Percentiles rank a stretch among this genome's conserved stretches.
Conservation (phyloP, 768 basidiomycete species). For the Aureoboletus auriporus region DNA sequence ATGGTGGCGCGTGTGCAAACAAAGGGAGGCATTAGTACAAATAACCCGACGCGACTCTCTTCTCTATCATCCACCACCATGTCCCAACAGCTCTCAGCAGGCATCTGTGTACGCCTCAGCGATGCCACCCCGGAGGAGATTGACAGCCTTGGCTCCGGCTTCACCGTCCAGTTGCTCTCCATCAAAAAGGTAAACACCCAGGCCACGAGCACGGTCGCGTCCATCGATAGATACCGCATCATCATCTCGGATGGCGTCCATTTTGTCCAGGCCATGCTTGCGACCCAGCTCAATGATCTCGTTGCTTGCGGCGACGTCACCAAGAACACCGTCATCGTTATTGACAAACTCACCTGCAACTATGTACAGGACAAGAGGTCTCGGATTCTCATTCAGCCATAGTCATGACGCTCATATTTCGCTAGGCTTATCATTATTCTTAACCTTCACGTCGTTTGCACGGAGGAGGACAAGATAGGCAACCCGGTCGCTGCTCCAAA, state of each 20-base stretch:
- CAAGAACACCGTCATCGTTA: conserved; percentile 63
- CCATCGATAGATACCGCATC: conserved; percentile 64
- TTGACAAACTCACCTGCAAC: conserved; percentile 80
- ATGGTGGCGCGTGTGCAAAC: conserved; percentile 10
- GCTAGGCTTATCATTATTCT: conserved; percentile 80
- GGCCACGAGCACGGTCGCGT: conserved; percentile 25
- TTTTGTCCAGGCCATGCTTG: conserved; percentile 92
- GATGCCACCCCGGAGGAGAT: conserved; percentile 32
- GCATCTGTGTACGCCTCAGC: conserved; percentile 50
- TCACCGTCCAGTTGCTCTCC: conserved; percentile 75
- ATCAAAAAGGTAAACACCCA: conserved; percentile 65
- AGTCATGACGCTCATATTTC: conserved; percentile 2
- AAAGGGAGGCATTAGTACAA: conserved; percentile 3
- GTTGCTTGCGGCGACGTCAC: conserved; percentile 59
- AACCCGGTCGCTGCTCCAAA: conserved; percentile 42
- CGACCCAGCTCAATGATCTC: conserved; percentile 81
- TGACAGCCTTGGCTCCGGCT: conserved; percentile 29
- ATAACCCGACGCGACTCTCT: conserved; percentile 14
- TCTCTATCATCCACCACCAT: conserved; percentile 25
- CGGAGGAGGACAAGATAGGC: conserved; percentile 70
- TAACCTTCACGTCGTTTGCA: conserved; percentile 52
- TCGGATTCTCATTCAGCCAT: conserved; percentile 16
- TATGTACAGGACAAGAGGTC: conserved; percentile 82
- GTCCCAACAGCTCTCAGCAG: conserved; percentile 51
- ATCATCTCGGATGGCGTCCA: conserved; percentile 87